These are phyloP conservation scores for Penicillium aurantiogriseum DNA, from an alignment of 2,329 filamentous ascomycete genomes.

Conservation along the genomic window DNA sequence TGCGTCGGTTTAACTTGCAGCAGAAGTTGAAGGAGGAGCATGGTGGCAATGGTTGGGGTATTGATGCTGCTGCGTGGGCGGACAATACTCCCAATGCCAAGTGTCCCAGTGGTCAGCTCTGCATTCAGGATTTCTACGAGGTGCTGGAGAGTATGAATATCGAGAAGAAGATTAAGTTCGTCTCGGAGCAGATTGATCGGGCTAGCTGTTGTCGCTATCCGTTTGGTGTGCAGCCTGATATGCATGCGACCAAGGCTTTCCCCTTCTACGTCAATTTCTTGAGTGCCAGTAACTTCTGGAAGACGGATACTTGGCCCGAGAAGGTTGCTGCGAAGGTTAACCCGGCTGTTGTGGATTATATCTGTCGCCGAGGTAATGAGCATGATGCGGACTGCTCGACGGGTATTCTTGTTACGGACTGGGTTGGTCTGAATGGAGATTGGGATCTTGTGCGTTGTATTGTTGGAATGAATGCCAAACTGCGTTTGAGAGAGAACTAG, in stretches of 20 bases:
- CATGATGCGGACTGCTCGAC: constrained; percentile 70
- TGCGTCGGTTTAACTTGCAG: constrained; percentile 74
- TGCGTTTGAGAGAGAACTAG: constrained; percentile 39
- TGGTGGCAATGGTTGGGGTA: constrained; percentile 54
- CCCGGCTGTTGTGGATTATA: constrained; percentile 64
- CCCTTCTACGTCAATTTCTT: constrained; percentile 90
- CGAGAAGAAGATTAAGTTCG: constrained; percentile 72
- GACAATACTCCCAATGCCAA: constrained; percentile 81
- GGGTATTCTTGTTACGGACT: constrained; percentile 88
- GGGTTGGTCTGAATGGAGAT: constrained; percentile 81
- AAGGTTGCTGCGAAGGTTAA: constrained; percentile 85
- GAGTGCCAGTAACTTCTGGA: constrained; percentile 92
- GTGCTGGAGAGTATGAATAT: constrained; percentile 74
- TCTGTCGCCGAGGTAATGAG: constrained; percentile 54
- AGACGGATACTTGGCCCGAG: constrained; percentile 87
- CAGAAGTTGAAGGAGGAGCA: constrained; percentile 45
- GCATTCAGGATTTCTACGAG: constrained; percentile 94
- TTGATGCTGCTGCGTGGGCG: constrained; percentile 69
- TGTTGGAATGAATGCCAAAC: constrained; percentile 81
- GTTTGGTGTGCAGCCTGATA: constrained; percentile 33
- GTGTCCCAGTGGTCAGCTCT: constrained; percentile 68
- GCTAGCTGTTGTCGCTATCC: constrained; percentile 55
- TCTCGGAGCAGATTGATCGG: constrained; percentile 72
- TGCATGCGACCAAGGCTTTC: constrained; percentile 48
- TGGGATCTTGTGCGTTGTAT: constrained; percentile 89